Conservation (phyloP, 2,329 filamentous ascomycete genomes). For the Clonostachys chloroleuca region DNA sequence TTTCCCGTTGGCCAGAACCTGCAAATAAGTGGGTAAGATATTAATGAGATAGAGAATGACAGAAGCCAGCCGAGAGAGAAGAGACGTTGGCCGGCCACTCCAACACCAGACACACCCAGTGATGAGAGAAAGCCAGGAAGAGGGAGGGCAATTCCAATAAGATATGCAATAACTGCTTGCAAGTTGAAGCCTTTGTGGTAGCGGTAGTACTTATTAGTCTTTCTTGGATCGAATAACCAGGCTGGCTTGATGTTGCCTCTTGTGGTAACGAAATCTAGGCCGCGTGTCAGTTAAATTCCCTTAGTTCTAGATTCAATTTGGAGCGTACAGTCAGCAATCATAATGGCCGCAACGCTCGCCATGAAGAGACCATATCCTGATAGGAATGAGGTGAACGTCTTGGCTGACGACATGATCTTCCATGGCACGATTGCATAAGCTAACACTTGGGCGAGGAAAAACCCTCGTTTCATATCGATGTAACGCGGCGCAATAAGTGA, state of each 20-base stretch:
- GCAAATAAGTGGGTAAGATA: too few relatives aligned
- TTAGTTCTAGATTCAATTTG: too few relatives aligned
- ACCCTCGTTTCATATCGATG: conserved; percentile 52
- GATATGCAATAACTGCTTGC: not conserved
- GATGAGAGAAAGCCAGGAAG: not conserved
- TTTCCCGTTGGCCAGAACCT: too few relatives aligned
- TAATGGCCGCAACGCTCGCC: conserved; percentile 13
- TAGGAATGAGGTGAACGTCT: conserved; percentile 12
- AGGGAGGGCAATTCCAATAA: not conserved
- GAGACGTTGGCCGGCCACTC: too few relatives aligned
- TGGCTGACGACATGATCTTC: conserved; percentile 15
- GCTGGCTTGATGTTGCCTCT: too few relatives aligned
- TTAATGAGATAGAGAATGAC: too few relatives aligned
- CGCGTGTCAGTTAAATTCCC: too few relatives aligned
- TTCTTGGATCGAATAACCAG: too few relatives aligned
- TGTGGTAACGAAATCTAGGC: too few relatives aligned
- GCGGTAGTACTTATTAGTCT: not conserved
- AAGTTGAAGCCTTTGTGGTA: not conserved
- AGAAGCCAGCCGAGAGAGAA: too few relatives aligned
- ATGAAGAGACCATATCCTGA: conserved; percentile 15
- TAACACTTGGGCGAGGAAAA: conserved; percentile 21
- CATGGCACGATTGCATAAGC: conserved; percentile 15
- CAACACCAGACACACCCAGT: too few relatives aligned
- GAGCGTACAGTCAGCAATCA: conserved; percentile 11
- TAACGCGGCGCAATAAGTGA: conserved; percentile 42